Conservation (phyloP, 257 asterid species). For the Solanum piurae region DNA sequence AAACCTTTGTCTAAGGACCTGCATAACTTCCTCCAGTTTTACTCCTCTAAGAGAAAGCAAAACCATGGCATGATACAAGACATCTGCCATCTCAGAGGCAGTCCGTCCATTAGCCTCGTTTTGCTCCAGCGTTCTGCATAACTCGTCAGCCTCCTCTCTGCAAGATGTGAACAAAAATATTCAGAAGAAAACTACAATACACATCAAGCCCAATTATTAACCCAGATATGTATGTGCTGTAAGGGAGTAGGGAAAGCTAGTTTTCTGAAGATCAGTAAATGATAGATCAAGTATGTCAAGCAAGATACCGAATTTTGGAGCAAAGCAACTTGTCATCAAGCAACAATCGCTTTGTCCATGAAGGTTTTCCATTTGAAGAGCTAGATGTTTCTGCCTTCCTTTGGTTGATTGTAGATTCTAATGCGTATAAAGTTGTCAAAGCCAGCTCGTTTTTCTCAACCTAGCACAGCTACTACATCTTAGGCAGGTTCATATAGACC, state of each 20-base stretch:
- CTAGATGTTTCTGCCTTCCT: constrained; percentile 40
- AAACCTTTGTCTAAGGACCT: constrained; percentile 63
- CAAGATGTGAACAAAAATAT: neutral
- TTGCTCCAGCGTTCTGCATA: constrained; percentile 67
- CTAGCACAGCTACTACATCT: constrained; percentile 12
- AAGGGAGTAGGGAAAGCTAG: neutral
- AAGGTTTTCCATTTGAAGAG: constrained; percentile 37
- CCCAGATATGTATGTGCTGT: neutral
- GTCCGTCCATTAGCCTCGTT: constrained; percentile 57
- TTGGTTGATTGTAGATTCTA: constrained; percentile 63
- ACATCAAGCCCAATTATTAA: neutral
- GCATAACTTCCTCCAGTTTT: constrained; percentile 60
- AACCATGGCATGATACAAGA: constrained; percentile 75
- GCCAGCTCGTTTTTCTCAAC: constrained; percentile 44
- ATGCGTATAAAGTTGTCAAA: constrained; percentile 46
- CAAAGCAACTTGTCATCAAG: constrained; percentile 52
- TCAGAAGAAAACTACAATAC: neutral
- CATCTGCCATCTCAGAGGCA: constrained; percentile 78
- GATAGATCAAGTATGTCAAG: neutral
- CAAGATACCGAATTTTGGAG: constrained; percentile 59
- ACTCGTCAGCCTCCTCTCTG: constrained; percentile 92
- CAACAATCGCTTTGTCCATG: constrained; percentile 77
- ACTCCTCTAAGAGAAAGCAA: constrained; percentile 58
- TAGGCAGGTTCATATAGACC: neutral
- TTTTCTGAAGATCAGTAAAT: neutral